phyloP scores from a whole-genome alignment of 108 stramenopile genomes.

The Schizochytrium sp. region DNA sequence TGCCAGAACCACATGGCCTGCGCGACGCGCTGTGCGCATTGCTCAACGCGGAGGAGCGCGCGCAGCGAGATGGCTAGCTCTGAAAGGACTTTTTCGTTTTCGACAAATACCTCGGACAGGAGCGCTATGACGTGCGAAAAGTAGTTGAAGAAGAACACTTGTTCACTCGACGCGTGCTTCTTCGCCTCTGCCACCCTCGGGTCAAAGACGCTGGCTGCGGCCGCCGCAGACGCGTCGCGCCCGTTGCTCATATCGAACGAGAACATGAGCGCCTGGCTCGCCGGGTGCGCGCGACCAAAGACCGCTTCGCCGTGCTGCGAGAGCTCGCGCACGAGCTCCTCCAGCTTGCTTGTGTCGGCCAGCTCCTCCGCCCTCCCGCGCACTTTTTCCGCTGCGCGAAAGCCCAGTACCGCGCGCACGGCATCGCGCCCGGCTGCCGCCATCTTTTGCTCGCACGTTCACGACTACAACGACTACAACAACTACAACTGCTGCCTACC shows the following conservation, averaged over 20 bases:
- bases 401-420: not conserved
- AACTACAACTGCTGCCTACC: no score
- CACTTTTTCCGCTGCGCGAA: not conserved
- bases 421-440: not conserved
- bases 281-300: not conserved
- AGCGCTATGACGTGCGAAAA: not conserved
- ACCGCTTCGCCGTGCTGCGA: not conserved
- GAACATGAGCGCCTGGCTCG: not conserved
- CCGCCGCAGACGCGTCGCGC: not conserved
- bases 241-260: not conserved
- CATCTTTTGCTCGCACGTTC: no score
- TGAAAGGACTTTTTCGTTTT: not conserved
- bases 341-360: not conserved
- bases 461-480: no score
- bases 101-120: not conserved
- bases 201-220: not conserved
- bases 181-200: not conserved
- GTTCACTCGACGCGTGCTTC: not conserved
- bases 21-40: not conserved
- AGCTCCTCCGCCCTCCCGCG: not conserved
- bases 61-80: not conserved
- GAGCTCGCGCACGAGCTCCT: not conserved
- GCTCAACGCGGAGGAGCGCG: not conserved
- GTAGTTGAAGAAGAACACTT: conserved; percentile 8
- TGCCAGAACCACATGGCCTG: not conserved